These are phyloP conservation scores for Xylaria sp. DNA, from an alignment of 2,329 filamentous ascomycete genomes.

Conservation along the genomic window DNA sequence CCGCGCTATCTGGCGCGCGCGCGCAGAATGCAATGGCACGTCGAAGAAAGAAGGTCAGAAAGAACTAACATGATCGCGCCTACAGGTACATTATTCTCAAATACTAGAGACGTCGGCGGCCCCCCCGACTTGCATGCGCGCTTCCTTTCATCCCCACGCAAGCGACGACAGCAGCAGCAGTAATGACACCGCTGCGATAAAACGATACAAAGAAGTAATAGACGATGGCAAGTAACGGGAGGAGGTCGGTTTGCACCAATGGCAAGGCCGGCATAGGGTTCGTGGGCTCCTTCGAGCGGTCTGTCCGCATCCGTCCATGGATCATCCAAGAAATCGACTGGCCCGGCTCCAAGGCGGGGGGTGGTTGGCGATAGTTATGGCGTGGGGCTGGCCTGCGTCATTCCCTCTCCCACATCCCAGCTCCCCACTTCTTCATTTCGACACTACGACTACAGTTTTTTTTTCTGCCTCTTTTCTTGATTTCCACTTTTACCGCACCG, in stretches of 20 bases:
- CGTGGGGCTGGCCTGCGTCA: neutral
- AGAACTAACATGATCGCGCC: slow-evolving; percentile 1
- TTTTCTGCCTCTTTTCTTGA: too few relatives aligned
- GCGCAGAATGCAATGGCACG: too few relatives aligned
- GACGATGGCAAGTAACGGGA: slow-evolving; percentile 10
- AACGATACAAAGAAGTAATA: too few relatives aligned
- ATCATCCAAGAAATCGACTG: slow-evolving; percentile 3
- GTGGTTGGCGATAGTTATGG: neutral
- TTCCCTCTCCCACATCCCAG: neutral
- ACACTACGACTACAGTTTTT: too few relatives aligned
- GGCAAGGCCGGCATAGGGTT: slow-evolving; percentile 9
- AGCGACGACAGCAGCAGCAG: too few relatives aligned
- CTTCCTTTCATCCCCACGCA: slow-evolving; percentile 16
- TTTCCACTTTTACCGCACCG: too few relatives aligned
- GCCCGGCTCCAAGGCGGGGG: neutral
- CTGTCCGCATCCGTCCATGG: slow-evolving; percentile 8
- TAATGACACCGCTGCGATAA: too few relatives aligned
- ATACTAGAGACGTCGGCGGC: slow-evolving; percentile 53
- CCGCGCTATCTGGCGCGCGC: too few relatives aligned
- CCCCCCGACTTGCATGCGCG: slow-evolving; percentile 7
- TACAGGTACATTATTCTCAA: slow-evolving; percentile 75
- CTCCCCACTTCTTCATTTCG: neutral
- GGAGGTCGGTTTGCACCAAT: slow-evolving; percentile 20
- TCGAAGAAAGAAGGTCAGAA: too few relatives aligned
- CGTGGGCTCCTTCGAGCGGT: slow-evolving; percentile 14